Percentiles rank a stretch among this genome's conserved stretches.
These are phyloP conservation scores for Diutina scorzettiae DNA, from an alignment of 1,139 yeast species.

Conservation along the genomic window DNA sequence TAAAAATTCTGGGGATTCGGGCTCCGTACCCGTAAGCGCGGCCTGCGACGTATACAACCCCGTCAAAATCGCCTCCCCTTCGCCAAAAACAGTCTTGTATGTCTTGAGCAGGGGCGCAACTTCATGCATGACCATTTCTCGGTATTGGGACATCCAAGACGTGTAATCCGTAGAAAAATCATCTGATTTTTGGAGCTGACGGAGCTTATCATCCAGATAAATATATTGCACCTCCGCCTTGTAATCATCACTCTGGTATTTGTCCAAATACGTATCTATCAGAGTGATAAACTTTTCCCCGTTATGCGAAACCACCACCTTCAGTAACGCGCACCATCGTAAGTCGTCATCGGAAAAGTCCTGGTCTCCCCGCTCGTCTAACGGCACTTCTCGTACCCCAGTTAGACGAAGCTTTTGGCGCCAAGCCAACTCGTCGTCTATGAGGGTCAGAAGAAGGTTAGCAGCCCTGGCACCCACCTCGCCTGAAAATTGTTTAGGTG, in stretches of 20 bases:
- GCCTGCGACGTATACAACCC: neutral
- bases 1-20: neutral
- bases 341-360: slow-evolving; percentile 1
- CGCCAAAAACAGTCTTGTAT: slow-evolving; percentile 31
- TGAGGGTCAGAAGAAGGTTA: slow-evolving; percentile 18
- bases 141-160: slow-evolving; percentile 41
- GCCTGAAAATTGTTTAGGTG: slow-evolving; percentile 14
- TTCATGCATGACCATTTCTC: slow-evolving; percentile 25
- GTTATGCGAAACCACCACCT: neutral
- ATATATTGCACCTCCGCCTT: slow-evolving; percentile 33
- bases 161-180: slow-evolving; percentile 20
- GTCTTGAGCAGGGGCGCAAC: slow-evolving; percentile 36
- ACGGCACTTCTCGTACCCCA: slow-evolving; percentile 18
- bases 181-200: slow-evolving; percentile 17
- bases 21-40: neutral
- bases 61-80: slow-evolving; percentile 38
- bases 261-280: neutral
- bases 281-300: neutral
- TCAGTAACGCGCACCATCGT: neutral
- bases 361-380: slow-evolving; percentile 17
- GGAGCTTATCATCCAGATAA: slow-evolving; percentile 42
- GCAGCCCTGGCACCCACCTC: slow-evolving; percentile 20
- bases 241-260: slow-evolving; percentile 8
- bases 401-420: slow-evolving; percentile 25
- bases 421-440: slow-evolving; percentile 27